Conservation (phyloP, 345 rosid species). For the Salix brachista region DNA sequence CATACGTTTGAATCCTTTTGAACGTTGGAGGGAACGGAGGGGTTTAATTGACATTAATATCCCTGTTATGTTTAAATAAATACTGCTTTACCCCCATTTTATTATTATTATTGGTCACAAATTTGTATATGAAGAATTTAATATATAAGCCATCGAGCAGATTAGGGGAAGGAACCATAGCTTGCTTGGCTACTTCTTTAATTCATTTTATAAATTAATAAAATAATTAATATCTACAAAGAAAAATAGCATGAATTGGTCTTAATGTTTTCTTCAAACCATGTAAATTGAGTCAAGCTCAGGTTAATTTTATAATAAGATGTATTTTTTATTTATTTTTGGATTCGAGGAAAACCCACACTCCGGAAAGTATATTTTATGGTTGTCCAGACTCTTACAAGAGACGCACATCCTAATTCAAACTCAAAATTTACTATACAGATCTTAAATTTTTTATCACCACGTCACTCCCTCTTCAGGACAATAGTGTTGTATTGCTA, state of each 20-base stretch:
- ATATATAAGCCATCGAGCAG: neutral
- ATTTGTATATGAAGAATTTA: neutral
- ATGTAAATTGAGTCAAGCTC: neutral
- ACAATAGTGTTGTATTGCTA: no score
- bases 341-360: no score
- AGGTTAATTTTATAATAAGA: neutral
- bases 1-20: conserved; percentile 37
- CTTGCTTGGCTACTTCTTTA: no score
- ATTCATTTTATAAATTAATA: neutral
- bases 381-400: no score
- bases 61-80: neutral
- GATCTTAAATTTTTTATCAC: no score
- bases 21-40: conserved; percentile 38
- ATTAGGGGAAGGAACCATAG: neutral
- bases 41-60: conserved; percentile 5
- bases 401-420: no score
- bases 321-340: no score
- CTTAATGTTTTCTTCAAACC: neutral
- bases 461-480: accelerated
- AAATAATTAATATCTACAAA: neutral
- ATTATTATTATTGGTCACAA: neutral
- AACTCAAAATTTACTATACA: accelerated
- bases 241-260: neutral
- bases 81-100: neutral
- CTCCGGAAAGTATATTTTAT: no score